Conservation (phyloP, 169 alveolate species). For the Plasmodium berghei region DNA sequence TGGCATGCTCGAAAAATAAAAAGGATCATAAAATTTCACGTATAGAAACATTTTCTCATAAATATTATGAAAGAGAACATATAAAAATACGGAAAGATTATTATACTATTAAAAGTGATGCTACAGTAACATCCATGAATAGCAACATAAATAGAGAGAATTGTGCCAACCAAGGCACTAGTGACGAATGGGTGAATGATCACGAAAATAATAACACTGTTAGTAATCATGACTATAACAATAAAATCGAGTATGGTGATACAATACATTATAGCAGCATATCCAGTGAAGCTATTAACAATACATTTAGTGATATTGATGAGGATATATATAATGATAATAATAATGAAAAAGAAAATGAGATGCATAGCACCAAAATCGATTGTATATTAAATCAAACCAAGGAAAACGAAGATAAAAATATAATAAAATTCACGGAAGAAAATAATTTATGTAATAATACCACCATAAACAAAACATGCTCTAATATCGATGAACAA, state of each 20-base stretch:
- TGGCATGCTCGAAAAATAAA: neutral
- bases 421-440: neutral
- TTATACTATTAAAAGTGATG: neutral
- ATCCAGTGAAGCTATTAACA: neutral
- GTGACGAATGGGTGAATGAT: neutral
- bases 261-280: neutral
- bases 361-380: neutral
- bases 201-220: neutral
- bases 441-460: neutral
- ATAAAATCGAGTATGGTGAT: too few relatives aligned
- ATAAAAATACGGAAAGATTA: constrained; percentile 18
- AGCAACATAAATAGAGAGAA: neutral
- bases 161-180: neutral
- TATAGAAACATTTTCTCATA: constrained; percentile 4
- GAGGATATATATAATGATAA: neutral
- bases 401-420: neutral
- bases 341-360: neutral
- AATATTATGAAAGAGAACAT: constrained; percentile 21
- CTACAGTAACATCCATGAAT: neutral
- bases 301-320: neutral
- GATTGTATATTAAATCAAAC: neutral
- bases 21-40: constrained; percentile 1
- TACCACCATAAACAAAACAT: neutral
- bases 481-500: neutral
- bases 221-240: neutral